Base-by-base conservation (phyloP, 2,329 filamentous ascomycete species). In the Aspergillus calidoustus region DNA sequence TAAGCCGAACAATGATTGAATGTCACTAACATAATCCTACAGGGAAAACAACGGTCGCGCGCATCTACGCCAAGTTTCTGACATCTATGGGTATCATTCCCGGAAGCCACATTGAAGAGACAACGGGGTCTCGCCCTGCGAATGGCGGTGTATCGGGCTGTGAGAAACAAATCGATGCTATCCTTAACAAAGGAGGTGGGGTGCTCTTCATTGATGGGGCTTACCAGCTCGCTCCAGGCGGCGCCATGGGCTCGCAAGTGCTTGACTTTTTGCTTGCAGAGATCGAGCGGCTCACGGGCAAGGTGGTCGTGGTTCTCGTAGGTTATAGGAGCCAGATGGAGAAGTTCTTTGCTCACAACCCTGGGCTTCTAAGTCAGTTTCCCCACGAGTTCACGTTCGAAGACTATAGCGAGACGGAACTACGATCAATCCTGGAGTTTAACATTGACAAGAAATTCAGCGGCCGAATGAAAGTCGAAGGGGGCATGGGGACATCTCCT, bases 191-290 rank as follows among this genome's bases (percentile, higher is more conserved):
- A 0, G 87, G 85, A 0, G 91, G 90, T 0, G 91, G 91, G 0
- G 88, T 88, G 0, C 69, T 92, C 1, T 93, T 94, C 69, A 89
- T 94, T 23, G 91, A 94, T 62, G 91, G 94, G 72, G 90, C 91
- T 0, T 93, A 94, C 68, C 90, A 93, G 65, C 79, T 94, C 0
- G 82, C 19, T 86, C 0, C 86, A 85, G 0, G 78, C 23, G 0
- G 78, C 23, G 68, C 72, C 2, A 85, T 84, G 0, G 90, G 90
- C 0, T 79, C 76, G 0, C 82, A 83, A 0, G 89, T 92, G 0
- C 78, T 94, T 0, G 90, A 94, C 64, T 91, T 84, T 62, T 78
- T 94, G 0, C 82, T 94, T 0, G 82, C 89, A 0, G 89, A 93
- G 67, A 84, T 92, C 0, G 91, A 93, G 67, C 91, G 92, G 55